Evolutionary conservation across 495 filamentous ascomycete species (phyloP).

Genomic region (Cercophora newfieldiana): DNA sequence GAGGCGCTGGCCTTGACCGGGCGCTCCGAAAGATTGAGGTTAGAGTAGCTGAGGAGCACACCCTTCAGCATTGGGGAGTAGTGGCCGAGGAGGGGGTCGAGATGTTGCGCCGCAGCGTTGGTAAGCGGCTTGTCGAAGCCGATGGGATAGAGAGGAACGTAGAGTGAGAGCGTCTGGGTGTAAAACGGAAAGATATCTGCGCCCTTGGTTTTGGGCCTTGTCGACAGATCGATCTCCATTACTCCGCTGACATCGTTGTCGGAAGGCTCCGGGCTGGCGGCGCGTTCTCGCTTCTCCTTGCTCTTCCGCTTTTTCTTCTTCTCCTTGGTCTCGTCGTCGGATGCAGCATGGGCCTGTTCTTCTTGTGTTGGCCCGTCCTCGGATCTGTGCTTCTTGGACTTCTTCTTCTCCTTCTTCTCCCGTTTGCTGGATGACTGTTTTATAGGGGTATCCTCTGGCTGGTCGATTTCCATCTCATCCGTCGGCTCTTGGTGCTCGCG

Average conservation of each 20-base stretch:
- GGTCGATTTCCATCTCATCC: conserved; percentile 25
- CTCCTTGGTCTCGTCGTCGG: conserved; percentile 5
- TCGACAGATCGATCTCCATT: conserved; percentile 30
- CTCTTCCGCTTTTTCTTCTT: conserved; percentile 32
- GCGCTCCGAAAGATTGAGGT: conserved; percentile 45
- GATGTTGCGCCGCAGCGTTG: conserved; percentile 45
- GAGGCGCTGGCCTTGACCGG: conserved; percentile 37
- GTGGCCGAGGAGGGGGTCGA: conserved; percentile 47
- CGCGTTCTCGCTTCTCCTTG: conserved; percentile 24
- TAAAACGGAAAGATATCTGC: conserved; percentile 45
- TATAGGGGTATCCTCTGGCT: conserved; percentile 12
- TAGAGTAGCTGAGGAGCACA: conserved; percentile 48
- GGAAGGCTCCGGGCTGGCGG: conserved; percentile 12
- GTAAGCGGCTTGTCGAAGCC: conserved; percentile 48
- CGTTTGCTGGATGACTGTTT: conserved; percentile 26
- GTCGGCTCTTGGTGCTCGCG: not conserved
- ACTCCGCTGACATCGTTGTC: conserved; percentile 21
- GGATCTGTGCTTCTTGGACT: conserved; percentile 29
- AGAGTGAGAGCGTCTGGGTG: conserved; percentile 49
- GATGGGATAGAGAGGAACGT: conserved; percentile 47
- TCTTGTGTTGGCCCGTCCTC: conserved; percentile 14
- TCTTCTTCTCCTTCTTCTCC: conserved; percentile 32
- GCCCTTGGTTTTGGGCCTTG: conserved; percentile 14
- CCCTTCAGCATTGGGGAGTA: conserved; percentile 48
- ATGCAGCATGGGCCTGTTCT: conserved; percentile 16